Evolutionary conservation across 1,284 basidiomycete genomes (phyloP).

Genomic region (Singerocomus inundabilis): DNA sequence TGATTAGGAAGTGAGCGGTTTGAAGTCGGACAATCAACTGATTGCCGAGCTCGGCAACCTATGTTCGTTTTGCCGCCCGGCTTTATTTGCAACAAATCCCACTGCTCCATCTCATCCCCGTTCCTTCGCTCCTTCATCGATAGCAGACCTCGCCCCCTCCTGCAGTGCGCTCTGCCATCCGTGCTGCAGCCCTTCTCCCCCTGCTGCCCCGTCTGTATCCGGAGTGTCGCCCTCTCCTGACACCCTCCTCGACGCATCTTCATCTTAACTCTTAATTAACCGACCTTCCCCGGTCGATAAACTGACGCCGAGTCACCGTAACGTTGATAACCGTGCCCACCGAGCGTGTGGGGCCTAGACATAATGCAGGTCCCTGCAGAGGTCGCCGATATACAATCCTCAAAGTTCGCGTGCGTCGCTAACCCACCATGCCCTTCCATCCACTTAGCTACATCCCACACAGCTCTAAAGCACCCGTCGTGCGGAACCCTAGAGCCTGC

Average conservation of each 20-base stretch:
- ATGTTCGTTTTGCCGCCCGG: conserved; percentile 38
- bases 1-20: conserved; percentile 35
- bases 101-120: conserved; percentile 34
- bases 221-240: conserved; percentile 4
- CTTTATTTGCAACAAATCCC: conserved; percentile 42
- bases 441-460: conserved; percentile 6
- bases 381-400: conserved; percentile 30
- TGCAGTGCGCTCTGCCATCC: conserved; percentile 9
- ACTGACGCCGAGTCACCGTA: conserved; percentile 41
- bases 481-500: conserved; percentile 74
- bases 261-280: conserved; percentile 40
- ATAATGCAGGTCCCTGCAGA: conserved; percentile 34
- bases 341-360: conserved; percentile 12
- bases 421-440: conserved; percentile 7
- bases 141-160: conserved; percentile 21
- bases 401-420: conserved; percentile 29
- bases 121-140: conserved; percentile 34
- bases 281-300: conserved; percentile 41
- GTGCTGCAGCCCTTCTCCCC: conserved; percentile 1
- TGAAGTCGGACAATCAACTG: conserved; percentile 37
- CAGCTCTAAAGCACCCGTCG: conserved; percentile 54
- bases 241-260: conserved; percentile 19
- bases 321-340: conserved; percentile 37
- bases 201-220: conserved; percentile 1
- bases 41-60: conserved; percentile 39